A percentile compares a stretch with the other conserved stretches of the same genome.
Conservation (phyloP, 2,329 filamentous ascomycete genomes). For the Ceratocystis alfenasii region DNA sequence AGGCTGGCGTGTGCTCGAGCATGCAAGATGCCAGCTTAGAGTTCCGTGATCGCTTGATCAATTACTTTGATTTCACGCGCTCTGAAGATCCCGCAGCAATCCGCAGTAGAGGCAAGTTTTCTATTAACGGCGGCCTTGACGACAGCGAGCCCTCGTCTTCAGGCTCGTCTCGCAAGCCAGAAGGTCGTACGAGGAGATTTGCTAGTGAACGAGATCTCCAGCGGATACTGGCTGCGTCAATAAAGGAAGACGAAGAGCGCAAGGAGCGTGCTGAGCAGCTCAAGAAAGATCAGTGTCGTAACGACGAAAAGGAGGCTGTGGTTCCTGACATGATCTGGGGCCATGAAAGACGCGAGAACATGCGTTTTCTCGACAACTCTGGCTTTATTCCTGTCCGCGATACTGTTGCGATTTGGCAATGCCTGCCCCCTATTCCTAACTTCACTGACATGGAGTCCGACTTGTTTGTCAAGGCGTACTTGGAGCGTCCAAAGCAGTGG, state of each 20-base stretch:
- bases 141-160: conserved; percentile 25
- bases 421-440: conserved; percentile 60
- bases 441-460: conserved; percentile 60
- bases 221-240: conserved; percentile 58
- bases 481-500: conserved; percentile 72
- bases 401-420: conserved; percentile 58
- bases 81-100: conserved; percentile 44
- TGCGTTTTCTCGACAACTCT: conserved; percentile 52
- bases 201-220: conserved; percentile 64
- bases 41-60: conserved; percentile 24
- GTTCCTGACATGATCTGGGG: conserved; percentile 60
- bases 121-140: conserved; percentile 29
- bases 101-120: conserved; percentile 45
- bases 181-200: conserved; percentile 43
- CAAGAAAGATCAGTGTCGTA: conserved; percentile 58
- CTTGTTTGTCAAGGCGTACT: conserved; percentile 61
- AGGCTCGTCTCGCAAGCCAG: conserved; percentile 40
- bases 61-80: conserved; percentile 44
- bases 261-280: conserved; percentile 53
- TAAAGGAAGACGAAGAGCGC: conserved; percentile 57
- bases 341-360: conserved; percentile 45
- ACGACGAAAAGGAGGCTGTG: conserved; percentile 57
- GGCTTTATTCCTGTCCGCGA: conserved; percentile 53
- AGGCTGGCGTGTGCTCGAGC: background rate
- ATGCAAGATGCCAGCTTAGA: conserved; percentile 8